These are phyloP conservation scores for Russula emetica DNA, from an alignment of 768 basidiomycete genomes.

Conservation along the genomic window DNA sequence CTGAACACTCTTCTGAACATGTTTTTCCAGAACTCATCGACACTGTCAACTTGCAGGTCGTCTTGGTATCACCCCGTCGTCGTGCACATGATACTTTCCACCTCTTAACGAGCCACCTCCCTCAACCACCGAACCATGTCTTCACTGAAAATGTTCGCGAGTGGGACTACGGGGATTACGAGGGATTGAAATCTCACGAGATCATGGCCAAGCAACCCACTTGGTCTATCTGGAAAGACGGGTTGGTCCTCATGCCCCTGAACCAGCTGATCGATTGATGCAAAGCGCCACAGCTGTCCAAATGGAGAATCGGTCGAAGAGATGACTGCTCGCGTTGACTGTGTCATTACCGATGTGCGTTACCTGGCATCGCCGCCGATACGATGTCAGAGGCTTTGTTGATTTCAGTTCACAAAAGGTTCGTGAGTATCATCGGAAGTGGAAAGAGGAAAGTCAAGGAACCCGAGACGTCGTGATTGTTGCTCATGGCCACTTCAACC, in stretches of 20 bases:
- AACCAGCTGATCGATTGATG: background rate
- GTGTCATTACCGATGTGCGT: constrained; percentile 62
- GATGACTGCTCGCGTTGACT: constrained; percentile 76
- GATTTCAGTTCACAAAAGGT: constrained; percentile 46
- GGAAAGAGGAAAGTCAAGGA: constrained; percentile 60
- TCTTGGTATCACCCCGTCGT: constrained; percentile 80
- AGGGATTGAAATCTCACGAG: constrained; percentile 76
- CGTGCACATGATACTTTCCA: constrained; percentile 86
- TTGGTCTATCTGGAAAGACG: constrained; percentile 88
- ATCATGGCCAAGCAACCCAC: constrained; percentile 55
- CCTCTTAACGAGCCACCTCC: constrained; percentile 58
- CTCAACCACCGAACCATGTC: constrained; percentile 46
- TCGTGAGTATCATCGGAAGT: constrained; percentile 65
- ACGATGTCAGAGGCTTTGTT: background rate
- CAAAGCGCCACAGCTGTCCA: constrained; percentile 57
- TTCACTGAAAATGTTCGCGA: constrained; percentile 68
- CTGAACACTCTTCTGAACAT: constrained; percentile 4
- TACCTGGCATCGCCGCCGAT: background rate
- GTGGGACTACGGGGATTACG: constrained; percentile 92
- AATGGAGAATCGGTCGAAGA: constrained; percentile 80
- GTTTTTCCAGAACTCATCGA: constrained; percentile 60
- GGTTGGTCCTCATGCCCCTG: constrained; percentile 41
- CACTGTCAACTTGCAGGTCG: constrained; percentile 67
- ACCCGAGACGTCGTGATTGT: constrained; percentile 82
- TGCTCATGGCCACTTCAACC: constrained; percentile 83